Evolutionary conservation across 257 asterid genomes (phyloP), one percentile per base, ranked within the genome.

Genomic region (Lavandula angustifolia): DNA sequence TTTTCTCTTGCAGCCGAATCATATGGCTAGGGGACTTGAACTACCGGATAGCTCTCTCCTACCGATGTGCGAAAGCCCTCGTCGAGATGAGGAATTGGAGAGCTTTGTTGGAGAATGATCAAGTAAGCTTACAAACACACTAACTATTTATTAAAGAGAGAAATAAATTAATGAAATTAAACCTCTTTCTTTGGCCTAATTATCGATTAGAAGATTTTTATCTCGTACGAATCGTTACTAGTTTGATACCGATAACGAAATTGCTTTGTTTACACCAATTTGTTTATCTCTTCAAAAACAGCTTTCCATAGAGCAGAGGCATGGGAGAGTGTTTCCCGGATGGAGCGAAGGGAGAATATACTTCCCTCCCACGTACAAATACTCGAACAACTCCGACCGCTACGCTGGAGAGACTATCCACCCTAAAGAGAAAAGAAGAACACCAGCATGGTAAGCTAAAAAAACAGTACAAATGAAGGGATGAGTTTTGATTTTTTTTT

Each of bases 41-140:
- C 59, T 94, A 94, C 79, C 64, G 99, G 61, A 94, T 94, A 7
- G 79, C 99, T 18, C 81, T 94, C 44, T 87, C 99, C 42, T 94
- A 90, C 78, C 84, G 95, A 63, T 84, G 78, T 61, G 95, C 99
- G 50, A 94, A 94, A 76, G 96, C 99, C 47, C 87, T 94, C 1
- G 95, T 94, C 6, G 99, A 94, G 81, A 94, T 90, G 99, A 95
- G 81, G 6, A 90, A 94, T 76, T 94, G 99, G 99, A 85, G 82
- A 75, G 98, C 85, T 42, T 79, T 94, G 81, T 67, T 94, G 70
- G 98, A 90, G 77, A 94, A 94, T 55, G 99, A 94, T 62, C 99
- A 94, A 91, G 99, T 68, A 84, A 70, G 86, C 71, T 74, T 33
- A 33, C 35, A 9, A 44, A 46, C 13, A 3, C 3, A 47, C 14